Evolutionary conservation across 345 rosid species (phyloP).

Genomic region (Fremontodendron californicum): DNA sequence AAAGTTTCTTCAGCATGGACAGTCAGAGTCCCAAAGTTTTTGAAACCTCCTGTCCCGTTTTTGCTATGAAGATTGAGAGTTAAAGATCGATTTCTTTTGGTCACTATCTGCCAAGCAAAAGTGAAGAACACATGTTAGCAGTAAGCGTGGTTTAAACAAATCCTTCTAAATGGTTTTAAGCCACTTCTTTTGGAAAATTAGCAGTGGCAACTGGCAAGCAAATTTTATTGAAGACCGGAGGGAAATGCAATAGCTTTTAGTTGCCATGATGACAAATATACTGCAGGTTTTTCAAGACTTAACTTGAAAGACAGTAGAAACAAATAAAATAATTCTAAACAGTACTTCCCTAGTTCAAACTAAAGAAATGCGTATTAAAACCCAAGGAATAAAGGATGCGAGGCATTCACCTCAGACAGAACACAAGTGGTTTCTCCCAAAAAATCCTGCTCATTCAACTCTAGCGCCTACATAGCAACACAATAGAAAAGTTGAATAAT

Average conservation of each 20-base stretch:
- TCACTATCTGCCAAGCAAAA: slow-evolving; percentile 54
- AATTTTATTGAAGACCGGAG: background rate
- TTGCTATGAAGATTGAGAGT: slow-evolving; percentile 47
- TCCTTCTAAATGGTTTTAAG: background rate
- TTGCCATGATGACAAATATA: background rate
- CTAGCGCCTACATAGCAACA: slow-evolving; percentile 40
- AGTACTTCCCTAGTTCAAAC: background rate
- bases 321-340: background rate
- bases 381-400: background rate
- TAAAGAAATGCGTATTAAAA: background rate
- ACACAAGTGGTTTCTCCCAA: slow-evolving; percentile 75
- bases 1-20: slow-evolving; percentile 67
- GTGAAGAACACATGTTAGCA: background rate
- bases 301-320: background rate
- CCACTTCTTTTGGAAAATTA: background rate
- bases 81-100: slow-evolving; percentile 44
- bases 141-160: background rate
- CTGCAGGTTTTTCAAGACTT: slow-evolving; percentile 3
- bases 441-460: slow-evolving; percentile 65
- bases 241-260: background rate
- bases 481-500: slow-evolving; percentile 1
- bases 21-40: slow-evolving; percentile 55
- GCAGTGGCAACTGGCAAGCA: background rate
- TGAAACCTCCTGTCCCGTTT: slow-evolving; percentile 30
- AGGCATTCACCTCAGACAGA: slow-evolving; percentile 48